Conservation (phyloP, 306 rosid species). For the Citrullus amarus region DNA sequence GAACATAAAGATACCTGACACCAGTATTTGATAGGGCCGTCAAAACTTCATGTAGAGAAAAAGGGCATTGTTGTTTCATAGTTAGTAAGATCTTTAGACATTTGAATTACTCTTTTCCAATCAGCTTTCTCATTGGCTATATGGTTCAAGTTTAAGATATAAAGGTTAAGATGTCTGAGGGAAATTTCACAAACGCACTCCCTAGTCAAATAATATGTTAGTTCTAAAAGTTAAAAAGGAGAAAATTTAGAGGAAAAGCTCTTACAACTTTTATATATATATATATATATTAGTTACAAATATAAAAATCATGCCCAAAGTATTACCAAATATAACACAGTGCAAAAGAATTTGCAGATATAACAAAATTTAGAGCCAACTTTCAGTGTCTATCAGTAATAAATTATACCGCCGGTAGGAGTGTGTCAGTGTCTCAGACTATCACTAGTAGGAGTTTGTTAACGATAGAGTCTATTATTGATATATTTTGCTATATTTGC, state of each 20-base stretch:
- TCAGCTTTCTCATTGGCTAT: neutral
- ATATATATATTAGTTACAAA: no score
- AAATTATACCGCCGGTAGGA: no score
- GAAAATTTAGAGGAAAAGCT: neutral
- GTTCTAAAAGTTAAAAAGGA: neutral
- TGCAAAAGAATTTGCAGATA: no score
- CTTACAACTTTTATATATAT: neutral
- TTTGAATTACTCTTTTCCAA: neutral
- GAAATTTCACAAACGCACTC: neutral
- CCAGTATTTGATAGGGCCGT: neutral
- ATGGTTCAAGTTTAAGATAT: neutral
- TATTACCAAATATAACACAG: no score
- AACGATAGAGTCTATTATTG: no score
- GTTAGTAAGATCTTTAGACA: neutral
- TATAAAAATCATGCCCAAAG: no score
- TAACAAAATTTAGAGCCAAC: no score
- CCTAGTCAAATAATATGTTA: neutral
- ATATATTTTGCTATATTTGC: no score
- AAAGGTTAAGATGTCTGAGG: neutral
- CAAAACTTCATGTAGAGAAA: neutral
- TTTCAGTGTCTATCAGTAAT: no score
- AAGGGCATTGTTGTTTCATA: neutral
- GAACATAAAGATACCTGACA: constrained; percentile 68
- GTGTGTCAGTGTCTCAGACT: no score
- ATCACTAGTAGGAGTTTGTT: no score